Evolutionary conservation across 176 grass and related monocot genomes (phyloP).

Genomic region (Hyparrhenia diplandra): DNA sequence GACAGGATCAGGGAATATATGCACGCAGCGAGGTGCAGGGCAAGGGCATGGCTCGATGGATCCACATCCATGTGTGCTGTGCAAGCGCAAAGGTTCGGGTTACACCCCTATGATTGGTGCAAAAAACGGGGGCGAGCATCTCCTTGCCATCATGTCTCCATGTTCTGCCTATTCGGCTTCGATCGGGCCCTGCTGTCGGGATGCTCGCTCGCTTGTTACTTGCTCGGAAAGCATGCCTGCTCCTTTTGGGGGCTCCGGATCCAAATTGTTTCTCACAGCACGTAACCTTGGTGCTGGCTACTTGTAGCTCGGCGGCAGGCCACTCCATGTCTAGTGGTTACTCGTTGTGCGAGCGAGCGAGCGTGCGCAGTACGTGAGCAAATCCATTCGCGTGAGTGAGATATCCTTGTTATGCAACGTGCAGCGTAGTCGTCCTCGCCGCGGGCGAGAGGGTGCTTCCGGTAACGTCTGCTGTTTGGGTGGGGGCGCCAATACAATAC

Average conservation of each 20-base stretch:
- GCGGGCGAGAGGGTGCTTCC: background rate
- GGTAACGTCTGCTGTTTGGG: no score
- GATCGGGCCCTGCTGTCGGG: conserved; percentile 1
- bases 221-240: conserved; percentile 26
- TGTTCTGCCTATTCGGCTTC: background rate
- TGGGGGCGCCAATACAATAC: no score
- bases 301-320: conserved; percentile 1
- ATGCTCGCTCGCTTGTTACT: background rate
- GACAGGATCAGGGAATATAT: conserved; percentile 7
- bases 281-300: background rate
- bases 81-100: background rate
- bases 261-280: background rate
- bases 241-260: background rate
- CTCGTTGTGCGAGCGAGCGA: no score
- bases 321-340: no score
- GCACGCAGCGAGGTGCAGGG: background rate
- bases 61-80: background rate
- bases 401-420: background rate
- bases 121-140: background rate
- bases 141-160: conserved; percentile 16
- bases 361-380: no score
- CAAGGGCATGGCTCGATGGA: background rate
- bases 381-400: background rate
- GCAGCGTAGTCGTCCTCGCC: background rate
- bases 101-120: background rate